Evolutionary conservation across 495 filamentous ascomycete species (phyloP).

Genomic region (Usnea hakonensis): DNA sequence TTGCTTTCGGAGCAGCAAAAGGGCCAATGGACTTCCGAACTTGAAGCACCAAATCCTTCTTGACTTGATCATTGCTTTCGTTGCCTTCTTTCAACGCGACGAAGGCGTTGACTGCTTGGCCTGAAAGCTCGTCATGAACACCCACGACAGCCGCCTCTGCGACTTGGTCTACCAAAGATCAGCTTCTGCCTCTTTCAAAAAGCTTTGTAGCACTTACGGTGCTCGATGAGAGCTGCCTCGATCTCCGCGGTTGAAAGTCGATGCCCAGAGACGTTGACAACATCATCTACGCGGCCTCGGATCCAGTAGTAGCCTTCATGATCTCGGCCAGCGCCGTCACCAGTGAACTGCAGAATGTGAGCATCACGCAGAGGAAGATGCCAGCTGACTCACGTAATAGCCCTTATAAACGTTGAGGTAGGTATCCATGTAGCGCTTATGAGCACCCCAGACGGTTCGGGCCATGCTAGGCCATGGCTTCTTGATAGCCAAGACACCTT

Average conservation of each 20-base stretch:
- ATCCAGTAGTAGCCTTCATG: conserved; percentile 99
- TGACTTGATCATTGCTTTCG: conserved; percentile 69
- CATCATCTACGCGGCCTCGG: conserved; percentile 94
- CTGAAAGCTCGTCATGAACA: conserved; percentile 84
- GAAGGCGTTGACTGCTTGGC: conserved; percentile 96
- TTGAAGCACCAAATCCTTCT: conserved; percentile 88
- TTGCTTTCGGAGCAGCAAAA: conserved; percentile 91
- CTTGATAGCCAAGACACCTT: conserved; percentile 97
- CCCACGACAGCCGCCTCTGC: conserved; percentile 96
- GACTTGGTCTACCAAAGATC: conserved; percentile 47
- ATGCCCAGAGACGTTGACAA: conserved; percentile 96
- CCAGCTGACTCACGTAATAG: conserved; percentile 68
- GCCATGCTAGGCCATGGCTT: conserved; percentile 99
- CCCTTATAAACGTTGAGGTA: conserved; percentile 98
- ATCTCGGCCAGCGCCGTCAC: conserved; percentile 93
- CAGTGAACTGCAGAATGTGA: conserved; percentile 72
- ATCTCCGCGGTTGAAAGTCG: conserved; percentile 96
- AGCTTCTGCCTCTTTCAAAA: neutral
- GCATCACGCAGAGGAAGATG: neutral
- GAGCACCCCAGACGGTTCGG: conserved; percentile 93
- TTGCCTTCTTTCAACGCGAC: conserved; percentile 85
- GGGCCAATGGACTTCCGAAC: conserved; percentile 96
- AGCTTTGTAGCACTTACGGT: conserved; percentile 44
- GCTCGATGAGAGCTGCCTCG: conserved; percentile 91
- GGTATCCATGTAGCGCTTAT: conserved; percentile 98